Evolutionary conservation across 2,329 filamentous ascomycete species (phyloP).

Genomic region (Hymenoscyphus occultus): DNA sequence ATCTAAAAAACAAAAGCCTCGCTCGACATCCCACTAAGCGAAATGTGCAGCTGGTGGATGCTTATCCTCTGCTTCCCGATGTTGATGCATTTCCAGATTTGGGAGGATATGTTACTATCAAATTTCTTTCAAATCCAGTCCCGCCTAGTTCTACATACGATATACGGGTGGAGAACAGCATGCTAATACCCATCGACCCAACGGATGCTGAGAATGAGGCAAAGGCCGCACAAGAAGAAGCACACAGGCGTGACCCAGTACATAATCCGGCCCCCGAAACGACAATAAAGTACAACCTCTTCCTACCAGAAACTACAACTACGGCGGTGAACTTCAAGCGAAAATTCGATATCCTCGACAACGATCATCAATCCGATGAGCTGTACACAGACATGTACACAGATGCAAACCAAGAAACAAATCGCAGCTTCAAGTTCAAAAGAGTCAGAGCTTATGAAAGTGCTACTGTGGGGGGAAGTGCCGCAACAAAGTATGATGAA

Average conservation of each 20-base stretch:
- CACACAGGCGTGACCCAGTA: conserved; percentile 54
- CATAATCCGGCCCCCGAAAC: conserved; percentile 55
- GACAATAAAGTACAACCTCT: conserved; percentile 65
- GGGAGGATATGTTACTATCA: conserved; percentile 66
- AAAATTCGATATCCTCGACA: conserved; percentile 58
- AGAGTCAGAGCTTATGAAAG: conserved; percentile 65
- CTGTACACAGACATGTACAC: conserved; percentile 49
- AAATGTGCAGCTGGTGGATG: conserved; percentile 55
- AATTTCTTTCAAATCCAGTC: conserved; percentile 65
- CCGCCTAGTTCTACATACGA: conserved; percentile 53
- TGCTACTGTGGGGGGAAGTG: conserved; percentile 52
- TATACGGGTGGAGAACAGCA: conserved; percentile 56
- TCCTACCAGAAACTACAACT: conserved; percentile 50
- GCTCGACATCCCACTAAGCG: conserved; percentile 57
- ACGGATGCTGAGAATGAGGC: conserved; percentile 53
- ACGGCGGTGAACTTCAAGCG: conserved; percentile 55
- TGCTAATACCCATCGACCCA: conserved; percentile 59
- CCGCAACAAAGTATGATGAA: conserved; percentile 58
- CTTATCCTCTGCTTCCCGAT: conserved; percentile 61
- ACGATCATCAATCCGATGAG: conserved; percentile 50
- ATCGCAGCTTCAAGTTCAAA: conserved; percentile 57
- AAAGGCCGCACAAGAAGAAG: conserved; percentile 47
- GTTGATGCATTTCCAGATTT: conserved; percentile 67
- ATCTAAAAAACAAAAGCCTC: conserved; percentile 52
- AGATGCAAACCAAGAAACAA: conserved; percentile 34